phyloP scores from a whole-genome alignment of 2,329 filamentous ascomycete species.

The Claviceps pazoutovae region DNA sequence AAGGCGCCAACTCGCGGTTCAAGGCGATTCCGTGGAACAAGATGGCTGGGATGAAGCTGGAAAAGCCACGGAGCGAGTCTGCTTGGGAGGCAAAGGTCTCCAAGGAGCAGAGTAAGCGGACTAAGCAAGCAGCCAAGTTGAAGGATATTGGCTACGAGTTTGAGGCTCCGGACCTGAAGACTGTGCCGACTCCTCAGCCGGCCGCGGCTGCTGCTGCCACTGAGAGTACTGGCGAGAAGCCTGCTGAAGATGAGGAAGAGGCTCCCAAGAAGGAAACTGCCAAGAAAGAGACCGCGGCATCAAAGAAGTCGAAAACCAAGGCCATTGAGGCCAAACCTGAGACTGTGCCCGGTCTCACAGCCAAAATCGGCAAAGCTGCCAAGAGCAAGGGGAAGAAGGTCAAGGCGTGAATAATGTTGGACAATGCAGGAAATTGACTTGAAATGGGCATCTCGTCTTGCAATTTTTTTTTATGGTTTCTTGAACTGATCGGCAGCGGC shows the following conservation, averaged over 20 bases:
- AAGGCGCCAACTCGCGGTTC: conserved; percentile 80
- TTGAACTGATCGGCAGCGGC: neutral
- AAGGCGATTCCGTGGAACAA: conserved; percentile 80
- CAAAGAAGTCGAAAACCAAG: conserved; percentile 11
- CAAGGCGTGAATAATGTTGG: conserved; percentile 6
- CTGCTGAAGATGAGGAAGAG: conserved; percentile 23
- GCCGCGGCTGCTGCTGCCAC: conserved; percentile 7
- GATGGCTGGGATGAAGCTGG: conserved; percentile 63
- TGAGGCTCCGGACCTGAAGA: conserved; percentile 57
- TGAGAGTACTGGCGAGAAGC: conserved; percentile 19
- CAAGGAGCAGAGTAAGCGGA: conserved; percentile 58
- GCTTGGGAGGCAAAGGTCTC: conserved; percentile 66
- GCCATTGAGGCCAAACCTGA: conserved; percentile 7
- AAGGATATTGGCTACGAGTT: conserved; percentile 76
- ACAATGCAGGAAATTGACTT: neutral
- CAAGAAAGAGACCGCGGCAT: conserved; percentile 11
- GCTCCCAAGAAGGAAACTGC: conserved; percentile 14
- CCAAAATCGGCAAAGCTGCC: conserved; percentile 12
- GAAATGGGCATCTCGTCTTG: neutral
- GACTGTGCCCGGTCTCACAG: conserved; percentile 9
- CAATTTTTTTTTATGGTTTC: neutral
- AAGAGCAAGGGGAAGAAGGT: conserved; percentile 20
- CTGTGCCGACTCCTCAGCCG: conserved; percentile 26
- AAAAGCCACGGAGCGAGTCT: conserved; percentile 57
- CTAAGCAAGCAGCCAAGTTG: conserved; percentile 57